Evolutionary conservation across 1,139 yeast species (phyloP), one percentile per base, ranked within the genome.

Genomic region (Suhomyces anneliseae): DNA sequence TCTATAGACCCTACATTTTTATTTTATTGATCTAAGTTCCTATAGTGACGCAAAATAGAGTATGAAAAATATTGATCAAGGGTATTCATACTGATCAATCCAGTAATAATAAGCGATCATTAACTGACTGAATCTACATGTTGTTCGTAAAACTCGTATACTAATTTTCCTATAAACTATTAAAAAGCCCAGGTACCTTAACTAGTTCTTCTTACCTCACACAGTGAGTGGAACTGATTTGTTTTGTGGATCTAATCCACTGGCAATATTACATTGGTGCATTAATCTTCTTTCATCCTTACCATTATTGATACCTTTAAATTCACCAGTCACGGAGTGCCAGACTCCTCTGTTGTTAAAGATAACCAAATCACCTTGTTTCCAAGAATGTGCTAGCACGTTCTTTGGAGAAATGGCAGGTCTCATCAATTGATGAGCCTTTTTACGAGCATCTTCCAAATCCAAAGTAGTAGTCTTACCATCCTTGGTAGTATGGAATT

Each of bases 231-330:
- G 24, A 19, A 11, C 32, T 29, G 9, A 8, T 29, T 34, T 47
- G 11, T 59, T 58, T 10, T 42, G 40, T 1, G 96, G 96, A 61
- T 87, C 95, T 24, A 63, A 54, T 6, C 90, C 90, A 62, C 90
- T 82, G 15, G 96, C 95, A 65, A 89, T 87, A 68, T 89, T 89
- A 69, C 96, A 89, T 68, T 89, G 96, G 64, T 89, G 96, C 95
- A 89, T 88, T 64, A 89, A 74, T 64, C 96, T 79, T 60, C 81
- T 81, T 62, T 88, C 95, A 46, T 85, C 88, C 26, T 77, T 76
- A 27, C 81, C 85, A 44, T 65, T 64, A 11, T 47, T 49, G 39
- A 70, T 66, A 4, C 78, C 79, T 59, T 74, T 74, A 66, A 89
- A 85, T 64, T 88, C 96, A 44, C 96, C 96, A 27, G 96, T 88